Percentiles rank a stretch among this genome's conserved stretches.
Evolutionary conservation across 2,329 filamentous ascomycete species (phyloP).

Genomic region (Sordariomycetes sp.): DNA sequence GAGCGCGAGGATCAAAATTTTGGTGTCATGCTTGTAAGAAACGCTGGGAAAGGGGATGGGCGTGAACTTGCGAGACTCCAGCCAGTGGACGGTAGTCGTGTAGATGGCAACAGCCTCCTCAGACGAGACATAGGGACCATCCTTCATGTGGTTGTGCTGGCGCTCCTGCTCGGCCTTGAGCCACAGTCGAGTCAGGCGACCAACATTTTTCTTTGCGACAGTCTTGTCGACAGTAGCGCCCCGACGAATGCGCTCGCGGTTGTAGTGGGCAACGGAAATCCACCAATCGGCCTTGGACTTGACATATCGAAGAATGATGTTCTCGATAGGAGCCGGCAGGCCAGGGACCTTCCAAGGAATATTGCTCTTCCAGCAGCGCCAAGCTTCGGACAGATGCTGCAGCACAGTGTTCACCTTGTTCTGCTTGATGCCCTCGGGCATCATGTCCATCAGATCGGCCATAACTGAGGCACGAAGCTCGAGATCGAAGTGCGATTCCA

Average conservation of each 20-base stretch:
- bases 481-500: slow-evolving; percentile 96
- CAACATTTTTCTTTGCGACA: slow-evolving; percentile 97
- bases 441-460: slow-evolving; percentile 99
- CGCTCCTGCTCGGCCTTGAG: slow-evolving; percentile 96
- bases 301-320: slow-evolving; percentile 96
- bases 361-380: slow-evolving; percentile 99
- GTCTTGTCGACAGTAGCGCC: slow-evolving; percentile 98
- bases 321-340: slow-evolving; percentile 92
- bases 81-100: slow-evolving; percentile 97
- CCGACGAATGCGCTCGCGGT: slow-evolving; percentile 90
- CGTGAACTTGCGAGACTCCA: slow-evolving; percentile 96
- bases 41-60: slow-evolving; percentile 98
- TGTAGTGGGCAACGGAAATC: slow-evolving; percentile 98
- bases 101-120: slow-evolving; percentile 98
- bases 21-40: slow-evolving; percentile 98
- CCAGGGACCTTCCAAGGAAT: slow-evolving; percentile 99
- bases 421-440: slow-evolving; percentile 99
- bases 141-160: slow-evolving; percentile 99
- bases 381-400: slow-evolving; percentile 94
- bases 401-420: slow-evolving; percentile 98
- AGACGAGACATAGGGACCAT: slow-evolving; percentile 94
- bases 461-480: slow-evolving; percentile 97
- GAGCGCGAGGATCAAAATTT: slow-evolving; percentile 91
- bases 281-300: slow-evolving; percentile 99
- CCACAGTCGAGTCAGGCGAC: slow-evolving; percentile 89